Conservation (phyloP, 345 rosid species). For the Bretschneidera sinensis region DNA sequence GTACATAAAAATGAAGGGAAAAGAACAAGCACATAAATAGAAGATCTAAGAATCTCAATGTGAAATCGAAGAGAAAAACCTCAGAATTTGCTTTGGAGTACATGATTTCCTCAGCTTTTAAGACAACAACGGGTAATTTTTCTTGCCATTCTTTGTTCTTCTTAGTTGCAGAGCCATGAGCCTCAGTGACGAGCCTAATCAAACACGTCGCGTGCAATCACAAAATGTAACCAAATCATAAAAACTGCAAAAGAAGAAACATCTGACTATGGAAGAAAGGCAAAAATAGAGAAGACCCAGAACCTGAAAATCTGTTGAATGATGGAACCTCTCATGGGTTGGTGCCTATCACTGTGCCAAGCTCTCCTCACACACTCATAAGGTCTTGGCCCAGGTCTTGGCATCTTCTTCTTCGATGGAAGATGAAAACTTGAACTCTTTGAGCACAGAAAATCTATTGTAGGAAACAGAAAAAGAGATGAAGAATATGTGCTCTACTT, state of each 20-base stretch:
- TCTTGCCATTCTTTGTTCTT: conserved; percentile 92
- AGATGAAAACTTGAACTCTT: background rate
- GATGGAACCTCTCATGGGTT: conserved; percentile 79
- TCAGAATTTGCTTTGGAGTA: conserved; percentile 98
- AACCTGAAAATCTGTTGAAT: conserved; percentile 94
- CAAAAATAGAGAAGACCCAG: conserved; percentile 20
- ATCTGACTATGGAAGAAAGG: background rate
- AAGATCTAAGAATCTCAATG: conserved; percentile 17
- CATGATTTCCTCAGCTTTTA: conserved; percentile 89
- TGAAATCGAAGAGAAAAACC: conserved; percentile 37
- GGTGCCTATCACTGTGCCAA: conserved; percentile 98
- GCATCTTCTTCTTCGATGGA: conserved; percentile 43
- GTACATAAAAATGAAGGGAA: background rate
- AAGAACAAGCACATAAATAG: background rate
- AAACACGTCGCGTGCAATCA: conserved; percentile 26
- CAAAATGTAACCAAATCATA: conserved; percentile 12
- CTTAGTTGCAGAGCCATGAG: conserved; percentile 58
- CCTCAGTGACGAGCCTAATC: conserved; percentile 62
- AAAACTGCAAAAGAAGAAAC: conserved; percentile 3
- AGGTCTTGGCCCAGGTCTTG: conserved; percentile 92
- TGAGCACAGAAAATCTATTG: conserved; percentile 2
- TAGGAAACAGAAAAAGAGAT: background rate
- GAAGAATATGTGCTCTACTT: background rate
- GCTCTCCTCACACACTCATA: conserved; percentile 91
- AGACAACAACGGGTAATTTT: conserved; percentile 78